Conservation (phyloP, 345 rosid genomes). For the Reutealis trisperma region DNA sequence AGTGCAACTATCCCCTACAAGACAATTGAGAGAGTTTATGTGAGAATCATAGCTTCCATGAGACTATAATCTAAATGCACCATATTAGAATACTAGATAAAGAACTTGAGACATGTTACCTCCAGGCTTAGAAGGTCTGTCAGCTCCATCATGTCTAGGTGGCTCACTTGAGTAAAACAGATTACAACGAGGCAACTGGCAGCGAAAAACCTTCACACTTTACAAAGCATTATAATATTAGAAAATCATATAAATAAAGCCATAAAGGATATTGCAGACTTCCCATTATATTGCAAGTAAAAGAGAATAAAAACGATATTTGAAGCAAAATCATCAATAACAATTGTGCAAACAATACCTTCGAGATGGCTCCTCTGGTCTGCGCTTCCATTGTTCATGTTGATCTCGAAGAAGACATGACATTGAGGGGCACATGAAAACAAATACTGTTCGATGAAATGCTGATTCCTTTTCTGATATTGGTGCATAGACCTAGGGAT, state of each 20-base stretch:
- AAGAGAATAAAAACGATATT: neutral
- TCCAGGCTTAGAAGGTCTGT: constrained; percentile 57
- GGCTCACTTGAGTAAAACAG: constrained; percentile 74
- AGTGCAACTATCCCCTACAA: too few species aligned
- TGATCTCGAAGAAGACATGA: constrained; percentile 86
- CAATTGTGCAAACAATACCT: constrained; percentile 45
- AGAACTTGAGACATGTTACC: constrained; percentile 39
- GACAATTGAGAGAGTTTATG: too few species aligned
- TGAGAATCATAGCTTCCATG: too few species aligned
- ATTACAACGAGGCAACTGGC: constrained; percentile 73
- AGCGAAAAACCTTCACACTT: constrained; percentile 83
- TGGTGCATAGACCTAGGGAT: constrained; percentile 77
- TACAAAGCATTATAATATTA: constrained; percentile 26
- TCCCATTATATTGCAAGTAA: neutral
- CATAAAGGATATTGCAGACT: neutral
- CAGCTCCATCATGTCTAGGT: constrained; percentile 57
- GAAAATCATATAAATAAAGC: neutral
- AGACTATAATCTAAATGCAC: too few species aligned
- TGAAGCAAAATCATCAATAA: neutral
- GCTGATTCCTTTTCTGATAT: constrained; percentile 60
- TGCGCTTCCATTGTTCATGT: constrained; percentile 87
- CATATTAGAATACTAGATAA: neutral
- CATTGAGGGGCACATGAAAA: constrained; percentile 88
- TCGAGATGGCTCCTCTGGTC: constrained; percentile 50
- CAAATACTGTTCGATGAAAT: constrained; percentile 74